Evolutionary conservation across 73 alveolate genomes (phyloP).

Genomic region (Paramecium sonneborni): DNA sequence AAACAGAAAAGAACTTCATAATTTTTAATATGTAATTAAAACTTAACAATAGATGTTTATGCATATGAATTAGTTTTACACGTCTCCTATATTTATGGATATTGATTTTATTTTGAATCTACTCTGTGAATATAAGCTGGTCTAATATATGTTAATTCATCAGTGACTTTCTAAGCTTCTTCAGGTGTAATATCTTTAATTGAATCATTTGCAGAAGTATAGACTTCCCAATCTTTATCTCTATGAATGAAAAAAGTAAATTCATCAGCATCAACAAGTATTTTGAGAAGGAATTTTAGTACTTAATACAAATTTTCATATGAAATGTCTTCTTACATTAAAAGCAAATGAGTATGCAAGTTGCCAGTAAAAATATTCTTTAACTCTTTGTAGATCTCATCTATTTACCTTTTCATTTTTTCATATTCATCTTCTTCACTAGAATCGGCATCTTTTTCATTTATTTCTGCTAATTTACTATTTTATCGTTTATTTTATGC

Average conservation of each 20-base stretch:
- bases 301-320: conserved; percentile 50
- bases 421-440: conserved; percentile 59
- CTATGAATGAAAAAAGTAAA: conserved; percentile 50
- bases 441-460: conserved; percentile 26
- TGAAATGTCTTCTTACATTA: conserved; percentile 50
- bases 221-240: conserved; percentile 57
- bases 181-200: conserved; percentile 43
- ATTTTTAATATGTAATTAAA: conserved; percentile 7
- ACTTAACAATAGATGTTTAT: conserved; percentile 13
- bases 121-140: not conserved
- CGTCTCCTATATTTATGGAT: not conserved
- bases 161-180: conserved; percentile 1
- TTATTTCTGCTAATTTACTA: conserved; percentile 46
- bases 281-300: conserved; percentile 22
- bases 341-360: conserved; percentile 34
- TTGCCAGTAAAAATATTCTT: conserved; percentile 46
- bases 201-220: conserved; percentile 29
- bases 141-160: conserved; percentile 43
- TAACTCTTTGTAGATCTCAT: conserved; percentile 32
- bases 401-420: not conserved
- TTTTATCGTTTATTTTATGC: not conserved
- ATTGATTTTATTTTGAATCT: not conserved
- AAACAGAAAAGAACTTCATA: conserved; percentile 38
- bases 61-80: not conserved
- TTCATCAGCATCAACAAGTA: conserved; percentile 56